Percentiles rank a stretch among this genome's conserved stretches.
Evolutionary conservation across 2,329 filamentous ascomycete genomes (phyloP).

Genomic region (Fusarium acutatum): DNA sequence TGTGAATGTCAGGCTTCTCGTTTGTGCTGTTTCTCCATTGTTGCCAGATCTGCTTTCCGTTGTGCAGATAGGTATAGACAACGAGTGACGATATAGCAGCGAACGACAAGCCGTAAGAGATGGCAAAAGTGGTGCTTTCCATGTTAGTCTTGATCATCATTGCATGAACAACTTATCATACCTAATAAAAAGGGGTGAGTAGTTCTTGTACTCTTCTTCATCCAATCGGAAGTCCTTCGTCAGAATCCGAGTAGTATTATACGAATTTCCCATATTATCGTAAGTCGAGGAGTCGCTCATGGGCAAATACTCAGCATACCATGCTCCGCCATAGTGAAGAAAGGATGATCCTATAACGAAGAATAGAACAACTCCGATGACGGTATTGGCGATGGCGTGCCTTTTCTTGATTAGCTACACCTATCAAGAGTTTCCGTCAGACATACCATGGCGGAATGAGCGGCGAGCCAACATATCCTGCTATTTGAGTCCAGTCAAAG

Average conservation of each 20-base stretch:
- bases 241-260: conserved; percentile 72
- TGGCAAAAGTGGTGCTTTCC: conserved; percentile 72
- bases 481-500: conserved; percentile 79
- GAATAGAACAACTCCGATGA: conserved; percentile 72
- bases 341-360: conserved; percentile 67
- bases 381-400: conserved; percentile 77
- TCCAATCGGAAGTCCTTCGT: conserved; percentile 70
- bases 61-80: conserved; percentile 73
- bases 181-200: conserved; percentile 74
- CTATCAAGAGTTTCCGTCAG: not conserved
- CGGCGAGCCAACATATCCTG: conserved; percentile 73
- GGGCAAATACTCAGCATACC: conserved; percentile 71
- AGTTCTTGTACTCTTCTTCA: conserved; percentile 68
- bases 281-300: conserved; percentile 77
- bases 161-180: conserved; percentile 24
- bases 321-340: conserved; percentile 72
- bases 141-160: conserved; percentile 6
- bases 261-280: conserved; percentile 72
- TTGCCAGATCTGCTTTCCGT: conserved; percentile 71
- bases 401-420: conserved; percentile 40
- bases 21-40: conserved; percentile 67
- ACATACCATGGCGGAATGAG: conserved; percentile 73
- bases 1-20: conserved; percentile 70
- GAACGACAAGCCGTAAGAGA: conserved; percentile 77
- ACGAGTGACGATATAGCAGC: conserved; percentile 75